phyloP scores from a whole-genome alignment of 345 rosid species.

The Hypericum perforatum region DNA sequence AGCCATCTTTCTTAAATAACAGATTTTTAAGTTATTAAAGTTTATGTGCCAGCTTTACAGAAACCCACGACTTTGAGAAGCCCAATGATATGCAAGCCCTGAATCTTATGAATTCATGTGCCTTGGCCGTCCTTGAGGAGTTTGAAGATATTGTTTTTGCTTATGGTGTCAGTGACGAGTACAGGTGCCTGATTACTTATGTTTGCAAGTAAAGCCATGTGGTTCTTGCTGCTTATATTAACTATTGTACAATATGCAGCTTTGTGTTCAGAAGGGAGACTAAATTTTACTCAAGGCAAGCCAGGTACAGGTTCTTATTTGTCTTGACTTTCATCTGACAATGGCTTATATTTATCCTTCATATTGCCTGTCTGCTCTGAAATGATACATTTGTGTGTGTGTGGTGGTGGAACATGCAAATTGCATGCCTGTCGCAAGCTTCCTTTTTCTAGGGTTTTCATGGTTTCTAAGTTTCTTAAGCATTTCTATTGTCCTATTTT shows the following conservation, averaged over 20 bases:
- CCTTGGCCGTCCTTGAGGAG: conserved; percentile 59
- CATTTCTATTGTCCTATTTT: too few relatives aligned
- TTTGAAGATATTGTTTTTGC: conserved; percentile 58
- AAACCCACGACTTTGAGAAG: conserved; percentile 76
- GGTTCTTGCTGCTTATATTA: conserved; percentile 6
- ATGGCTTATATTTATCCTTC: too few relatives aligned
- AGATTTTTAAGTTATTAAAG: conserved; percentile 3
- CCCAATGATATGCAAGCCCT: conserved; percentile 85
- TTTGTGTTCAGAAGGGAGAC: conserved; percentile 63
- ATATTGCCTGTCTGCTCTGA: too few relatives aligned
- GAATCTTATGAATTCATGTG: conserved; percentile 86
- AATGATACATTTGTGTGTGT: too few relatives aligned
- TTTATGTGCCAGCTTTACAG: conserved; percentile 56
- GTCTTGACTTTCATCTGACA: not conserved
- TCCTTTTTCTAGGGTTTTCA: too few relatives aligned
- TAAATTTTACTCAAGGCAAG: conserved; percentile 42
- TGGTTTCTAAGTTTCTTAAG: too few relatives aligned
- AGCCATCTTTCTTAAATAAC: too few relatives aligned
- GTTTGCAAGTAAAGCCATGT: conserved; percentile 7
- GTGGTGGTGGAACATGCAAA: too few relatives aligned
- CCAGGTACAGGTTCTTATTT: conserved; percentile 35
- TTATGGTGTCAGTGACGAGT: conserved; percentile 90
- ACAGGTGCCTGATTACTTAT: conserved; percentile 38
- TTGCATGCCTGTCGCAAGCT: too few relatives aligned
- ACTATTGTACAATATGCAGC: conserved; percentile 31